A percentile compares a stretch with the other conserved stretches of the same genome.
These are phyloP conservation scores for Neohortaea acidophila DNA, from an alignment of 495 filamentous ascomycete genomes.

Conservation along the genomic window DNA sequence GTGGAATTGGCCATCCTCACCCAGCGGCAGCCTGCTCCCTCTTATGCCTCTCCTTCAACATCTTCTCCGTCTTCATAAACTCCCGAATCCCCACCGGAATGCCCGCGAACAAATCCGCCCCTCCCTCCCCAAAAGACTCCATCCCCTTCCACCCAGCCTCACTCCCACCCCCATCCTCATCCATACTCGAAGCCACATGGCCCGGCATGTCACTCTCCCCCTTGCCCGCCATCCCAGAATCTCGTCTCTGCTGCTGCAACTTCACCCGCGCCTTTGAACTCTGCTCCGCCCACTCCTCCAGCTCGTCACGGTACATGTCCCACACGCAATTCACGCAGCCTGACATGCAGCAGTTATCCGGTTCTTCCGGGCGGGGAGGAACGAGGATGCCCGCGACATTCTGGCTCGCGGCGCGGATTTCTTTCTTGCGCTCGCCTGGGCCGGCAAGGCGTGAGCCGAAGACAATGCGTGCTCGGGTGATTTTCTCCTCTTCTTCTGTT, in stretches of 20 bases:
- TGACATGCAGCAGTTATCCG: slow-evolving; percentile 98
- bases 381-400: slow-evolving; percentile 66
- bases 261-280: slow-evolving; percentile 39
- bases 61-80: slow-evolving; percentile 97
- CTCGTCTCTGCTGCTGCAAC: slow-evolving; percentile 24
- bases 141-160: slow-evolving; percentile 46
- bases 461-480: slow-evolving; percentile 44
- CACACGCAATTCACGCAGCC: slow-evolving; percentile 97
- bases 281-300: slow-evolving; percentile 68
- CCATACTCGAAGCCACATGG: slow-evolving; percentile 44
- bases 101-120: slow-evolving; percentile 52
- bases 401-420: slow-evolving; percentile 41
- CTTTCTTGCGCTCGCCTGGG: slow-evolving; percentile 45
- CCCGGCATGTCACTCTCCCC: slow-evolving; percentile 20
- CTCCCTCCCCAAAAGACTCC: slow-evolving; percentile 13
- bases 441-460: slow-evolving; percentile 65
- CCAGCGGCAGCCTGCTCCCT: slow-evolving; percentile 4
- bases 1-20: background rate
- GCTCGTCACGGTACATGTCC: slow-evolving; percentile 77
- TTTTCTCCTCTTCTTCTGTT: slow-evolving; percentile 24
- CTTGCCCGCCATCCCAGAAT: slow-evolving; percentile 25
- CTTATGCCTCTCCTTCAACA: slow-evolving; percentile 56
- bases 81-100: slow-evolving; percentile 88
- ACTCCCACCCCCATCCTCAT: slow-evolving; percentile 68
- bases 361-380: slow-evolving; percentile 71